Conservation (phyloP, 306 rosid species). For the Gillenia trifoliata region DNA sequence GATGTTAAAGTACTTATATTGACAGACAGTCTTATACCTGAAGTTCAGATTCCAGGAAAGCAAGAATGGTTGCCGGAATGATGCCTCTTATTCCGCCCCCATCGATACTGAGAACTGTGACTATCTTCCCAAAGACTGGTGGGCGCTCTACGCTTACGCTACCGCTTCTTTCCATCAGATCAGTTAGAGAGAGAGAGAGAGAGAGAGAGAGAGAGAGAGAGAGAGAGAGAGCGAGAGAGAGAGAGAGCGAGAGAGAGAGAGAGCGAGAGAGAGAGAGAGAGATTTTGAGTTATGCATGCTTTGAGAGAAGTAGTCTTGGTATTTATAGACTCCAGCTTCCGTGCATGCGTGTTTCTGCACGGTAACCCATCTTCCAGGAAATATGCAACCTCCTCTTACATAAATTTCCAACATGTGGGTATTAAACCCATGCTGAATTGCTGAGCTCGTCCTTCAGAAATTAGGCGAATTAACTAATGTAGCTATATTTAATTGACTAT, state of each 20-base stretch:
- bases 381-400: neutral
- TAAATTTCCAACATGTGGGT: too few relatives aligned
- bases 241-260: too few relatives aligned
- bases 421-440: neutral
- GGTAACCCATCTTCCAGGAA: neutral
- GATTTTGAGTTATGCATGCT: neutral
- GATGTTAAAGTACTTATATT: too few relatives aligned
- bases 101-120: slow-evolving; percentile 68
- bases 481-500: neutral
- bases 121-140: slow-evolving; percentile 46
- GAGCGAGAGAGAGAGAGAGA: too few relatives aligned
- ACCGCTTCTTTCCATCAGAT: slow-evolving; percentile 17
- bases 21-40: slow-evolving; percentile 25
- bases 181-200: neutral
- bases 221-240: too few relatives aligned
- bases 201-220: too few relatives aligned
- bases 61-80: slow-evolving; percentile 52
- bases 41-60: slow-evolving; percentile 53
- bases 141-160: slow-evolving; percentile 32
- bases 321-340: neutral
- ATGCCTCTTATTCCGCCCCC: slow-evolving; percentile 76
- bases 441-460: too few relatives aligned
- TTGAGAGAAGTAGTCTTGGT: neutral
- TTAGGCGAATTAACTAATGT: too few relatives aligned
- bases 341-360: neutral